Base-by-base conservation (phyloP, 805 yeast genomes). In the Yamadazyma kitorensis region DNA sequence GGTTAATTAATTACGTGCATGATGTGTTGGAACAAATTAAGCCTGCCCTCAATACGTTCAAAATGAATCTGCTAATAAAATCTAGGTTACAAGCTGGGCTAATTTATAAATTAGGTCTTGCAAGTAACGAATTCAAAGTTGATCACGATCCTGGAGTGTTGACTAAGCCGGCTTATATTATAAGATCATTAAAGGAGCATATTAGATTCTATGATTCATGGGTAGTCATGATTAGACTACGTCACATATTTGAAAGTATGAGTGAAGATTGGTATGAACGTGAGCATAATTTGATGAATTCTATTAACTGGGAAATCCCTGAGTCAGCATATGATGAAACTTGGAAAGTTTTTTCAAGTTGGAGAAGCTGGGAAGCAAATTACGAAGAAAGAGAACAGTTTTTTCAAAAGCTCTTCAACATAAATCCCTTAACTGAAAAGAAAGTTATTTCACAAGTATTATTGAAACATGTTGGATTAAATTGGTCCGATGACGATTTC, bases 281-380 rank as follows among this genome's bases (percentile, higher is more conserved):
- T 1, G 55, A 61, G 4, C 64, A 68, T 24, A 29, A 48, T 1
- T 34, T 45, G 15, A 54, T 74, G 30, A 48, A 52, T 1, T 38
- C 46, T 1, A 43, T 54, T 2, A 40, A 57, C 0, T 70, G 77
- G 65, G 54, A 55, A 12, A 66, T 75, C 0, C 81, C 86, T 0
- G 43, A 40, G 0, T 61, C 69, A 40, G 88, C 88, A 0, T 65
- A 68, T 39, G 61, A 64, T 6, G 70, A 70, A 11, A 84, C 86
- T 2, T 55, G 77, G 16, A 60, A 68, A 3, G 68, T 79, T 1
- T 87, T 88, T 48, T 66, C 80, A 0, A 65, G 71, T 10, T 93
- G 98, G 97, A 76, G 97, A 65, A 78, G 79, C 39, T 89, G 98
- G 97, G 98, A 91, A 48, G 81, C 84, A 27, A 68, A 78, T 20